Percentiles rank a stretch among this genome's conserved stretches.
These are phyloP conservation scores for Gossypium bickii DNA, from an alignment of 345 rosid species.

Conservation along the genomic window DNA sequence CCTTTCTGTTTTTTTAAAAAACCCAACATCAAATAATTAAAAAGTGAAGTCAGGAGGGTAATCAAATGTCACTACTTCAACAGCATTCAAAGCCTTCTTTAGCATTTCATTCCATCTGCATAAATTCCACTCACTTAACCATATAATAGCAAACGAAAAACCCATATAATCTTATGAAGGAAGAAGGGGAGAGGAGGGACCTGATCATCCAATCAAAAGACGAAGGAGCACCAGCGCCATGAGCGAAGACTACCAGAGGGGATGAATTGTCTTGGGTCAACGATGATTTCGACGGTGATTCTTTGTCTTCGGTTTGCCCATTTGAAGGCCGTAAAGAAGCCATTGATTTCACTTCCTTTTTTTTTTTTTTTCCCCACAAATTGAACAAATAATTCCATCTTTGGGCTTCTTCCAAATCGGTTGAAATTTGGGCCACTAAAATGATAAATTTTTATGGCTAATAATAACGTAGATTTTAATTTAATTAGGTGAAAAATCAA, in stretches of 20 bases:
- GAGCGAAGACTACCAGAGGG: constrained; percentile 74
- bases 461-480: too few relatives aligned
- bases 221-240: constrained; percentile 85
- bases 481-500: too few relatives aligned
- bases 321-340: constrained; percentile 40
- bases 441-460: too few relatives aligned
- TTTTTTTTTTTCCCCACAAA: too few relatives aligned
- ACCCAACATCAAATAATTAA: background rate
- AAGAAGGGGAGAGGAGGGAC: constrained; percentile 16
- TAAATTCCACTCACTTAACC: background rate
- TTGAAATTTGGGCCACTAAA: background rate
- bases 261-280: constrained; percentile 16
- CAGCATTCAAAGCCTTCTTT: constrained; percentile 47
- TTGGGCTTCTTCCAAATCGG: background rate
- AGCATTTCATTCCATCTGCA: constrained; percentile 80
- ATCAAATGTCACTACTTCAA: constrained; percentile 83
- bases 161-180: too few relatives aligned
- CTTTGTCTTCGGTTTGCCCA: constrained; percentile 14
- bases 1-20: too few relatives aligned
- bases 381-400: background rate
- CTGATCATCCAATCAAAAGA: constrained; percentile 86
- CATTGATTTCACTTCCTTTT: background rate
- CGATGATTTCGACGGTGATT: constrained; percentile 16
- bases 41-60: constrained; percentile 57
- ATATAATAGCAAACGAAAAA: too few relatives aligned